Conservation (phyloP, 306 rosid genomes). For the Amphicarpaea edgeworthii region DNA sequence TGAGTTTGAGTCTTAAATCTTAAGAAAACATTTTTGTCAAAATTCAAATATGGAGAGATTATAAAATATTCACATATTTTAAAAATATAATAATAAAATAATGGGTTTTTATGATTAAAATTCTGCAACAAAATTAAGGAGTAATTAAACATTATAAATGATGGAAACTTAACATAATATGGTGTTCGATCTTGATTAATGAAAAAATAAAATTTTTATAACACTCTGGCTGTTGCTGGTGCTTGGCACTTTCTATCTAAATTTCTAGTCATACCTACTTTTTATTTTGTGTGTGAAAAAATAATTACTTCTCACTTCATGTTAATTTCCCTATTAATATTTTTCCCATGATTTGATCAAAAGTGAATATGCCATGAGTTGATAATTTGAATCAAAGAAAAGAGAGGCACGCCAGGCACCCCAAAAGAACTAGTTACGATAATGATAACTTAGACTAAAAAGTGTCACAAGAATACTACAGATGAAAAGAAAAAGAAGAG, state of each 20-base stretch:
- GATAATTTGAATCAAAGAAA: constrained; percentile 16
- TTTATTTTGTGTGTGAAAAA: not conserved
- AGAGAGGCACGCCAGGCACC: constrained; percentile 3
- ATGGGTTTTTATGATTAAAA: no score
- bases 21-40: no score
- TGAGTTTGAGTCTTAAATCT: no score
- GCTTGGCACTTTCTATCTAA: not conserved
- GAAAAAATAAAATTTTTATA: no score
- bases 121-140: no score
- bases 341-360: not conserved
- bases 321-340: not conserved
- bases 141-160: no score
- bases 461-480: not conserved
- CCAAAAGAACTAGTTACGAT: constrained; percentile 11
- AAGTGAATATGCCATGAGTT: not conserved
- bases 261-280: not conserved
- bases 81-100: no score
- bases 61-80: no score
- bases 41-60: no score
- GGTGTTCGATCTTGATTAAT: no score
- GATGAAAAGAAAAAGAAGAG: not conserved
- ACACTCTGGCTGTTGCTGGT: constrained; percentile 1
- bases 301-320: constrained; percentile 21
- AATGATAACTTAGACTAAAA: not conserved
- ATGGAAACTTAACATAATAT: no score